Base-by-base conservation (phyloP, 2,329 filamentous ascomycete genomes). In the Teratosphaeria viscida region DNA sequence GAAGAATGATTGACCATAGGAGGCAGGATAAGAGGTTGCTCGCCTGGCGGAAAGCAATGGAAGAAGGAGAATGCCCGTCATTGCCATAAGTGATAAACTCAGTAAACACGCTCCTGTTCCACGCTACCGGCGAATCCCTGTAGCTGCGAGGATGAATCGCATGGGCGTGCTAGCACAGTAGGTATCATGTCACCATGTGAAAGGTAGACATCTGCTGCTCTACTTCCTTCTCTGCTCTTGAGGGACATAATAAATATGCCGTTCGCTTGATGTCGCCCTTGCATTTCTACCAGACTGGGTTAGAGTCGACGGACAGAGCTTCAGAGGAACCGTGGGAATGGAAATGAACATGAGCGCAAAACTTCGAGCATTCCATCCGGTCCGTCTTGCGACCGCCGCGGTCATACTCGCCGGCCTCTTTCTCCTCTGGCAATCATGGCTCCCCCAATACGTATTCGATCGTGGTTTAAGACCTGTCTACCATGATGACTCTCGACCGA, bases 351-450 rank as follows among this genome's bases (percentile, higher is more conserved):
- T 49, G 43, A 10, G n/a, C 37, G 14, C 12, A 23, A 32, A 56
- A 32, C 16, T 39, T 47, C 47, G 56, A 56, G 12, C 54, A 55
- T 29, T 26, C 32, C 58, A 59, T 39, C 29, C 26, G 27, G 54
- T n/a, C 32, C 58, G 58, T 29, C 58, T 59, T 16, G 54, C 54
- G 26, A 27, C 56, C 19, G 29, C 56, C 35, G 34, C 53, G 23
- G n/a, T 59, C 11, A 12, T 59, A n/a, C 26, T 59, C 14, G 37
- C 52, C 16, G 58, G 54, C 2, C 43, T 59, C n/a, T 59, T 59
- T 37, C 34, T 59, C 54, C 52, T 39, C 32, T 55, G 53, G 19
- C 52, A 59, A 37, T 35, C 27, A 12, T 59, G 52, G 52, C 53
- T 59, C 1, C 58, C 58, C 23, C 43, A 49, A 49, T 49, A 49